Evolutionary conservation across 2,329 filamentous ascomycete species (phyloP).

Genomic region (Dactylella cylindrospora): DNA sequence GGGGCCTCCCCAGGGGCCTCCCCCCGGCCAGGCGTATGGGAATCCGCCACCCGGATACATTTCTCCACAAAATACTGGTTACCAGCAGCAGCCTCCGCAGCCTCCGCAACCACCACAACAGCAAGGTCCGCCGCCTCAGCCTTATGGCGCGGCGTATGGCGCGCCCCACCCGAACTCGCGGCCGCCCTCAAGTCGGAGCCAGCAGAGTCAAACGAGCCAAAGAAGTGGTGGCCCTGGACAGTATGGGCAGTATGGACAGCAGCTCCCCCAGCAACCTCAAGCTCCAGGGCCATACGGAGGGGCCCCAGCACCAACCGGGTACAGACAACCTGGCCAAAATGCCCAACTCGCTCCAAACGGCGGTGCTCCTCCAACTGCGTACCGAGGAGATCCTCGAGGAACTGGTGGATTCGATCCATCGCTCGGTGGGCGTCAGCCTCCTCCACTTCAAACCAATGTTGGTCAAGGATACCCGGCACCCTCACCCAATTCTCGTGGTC

Average conservation of each 20-base stretch:
- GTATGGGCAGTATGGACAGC: background rate
- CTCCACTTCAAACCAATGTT: constrained; percentile 34
- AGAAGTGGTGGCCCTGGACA: constrained; percentile 16
- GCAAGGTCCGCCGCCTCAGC: constrained; percentile 1
- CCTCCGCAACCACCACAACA: no score
- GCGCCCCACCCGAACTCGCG: constrained; percentile 36
- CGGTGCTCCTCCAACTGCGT: constrained; percentile 14
- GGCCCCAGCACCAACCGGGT: no score
- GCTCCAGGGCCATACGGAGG: no score
- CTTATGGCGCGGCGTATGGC: constrained; percentile 16
- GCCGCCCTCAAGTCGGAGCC: constrained; percentile 33
- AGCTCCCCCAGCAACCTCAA: no score
- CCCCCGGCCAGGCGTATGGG: constrained; percentile 19
- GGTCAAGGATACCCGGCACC: constrained; percentile 15
- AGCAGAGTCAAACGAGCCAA: constrained; percentile 23
- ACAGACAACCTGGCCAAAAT: constrained; percentile 18
- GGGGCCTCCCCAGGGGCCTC: constrained; percentile 4
- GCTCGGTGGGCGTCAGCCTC: constrained; percentile 31
- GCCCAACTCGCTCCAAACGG: no score
- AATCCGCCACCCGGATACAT: constrained; percentile 9
- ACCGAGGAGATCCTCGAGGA: constrained; percentile 26
- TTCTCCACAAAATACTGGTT: constrained; percentile 12
- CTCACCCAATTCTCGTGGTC: constrained; percentile 28
- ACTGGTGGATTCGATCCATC: constrained; percentile 36
- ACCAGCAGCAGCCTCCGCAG: constrained; percentile 15